Evolutionary conservation across 495 filamentous ascomycete genomes (phyloP), one percentile per base, ranked within the genome.

Genomic region (Daldinia childiae): DNA sequence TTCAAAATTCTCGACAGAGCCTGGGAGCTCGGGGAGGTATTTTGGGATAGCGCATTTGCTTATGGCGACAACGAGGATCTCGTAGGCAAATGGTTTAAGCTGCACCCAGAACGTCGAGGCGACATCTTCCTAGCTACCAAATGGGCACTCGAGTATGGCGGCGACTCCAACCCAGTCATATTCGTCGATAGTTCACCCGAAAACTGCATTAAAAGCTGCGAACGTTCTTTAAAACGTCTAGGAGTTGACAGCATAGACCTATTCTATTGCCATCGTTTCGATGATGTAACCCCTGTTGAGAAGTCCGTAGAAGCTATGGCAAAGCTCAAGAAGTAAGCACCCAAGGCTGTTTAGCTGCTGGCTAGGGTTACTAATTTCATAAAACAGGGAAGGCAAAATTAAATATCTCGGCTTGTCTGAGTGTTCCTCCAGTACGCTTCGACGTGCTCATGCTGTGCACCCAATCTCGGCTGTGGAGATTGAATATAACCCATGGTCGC

Each of bases 41-140:
- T 83, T 72, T 88, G 85, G 85, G 85, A 87, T 72, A 82, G 84
- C 0, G 77, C 82, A 17, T 78, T 82, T 60, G 65, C 76, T 36
- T 87, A 87, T 72, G 81, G 78, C 12, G 83, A 86, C 68, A 80
- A 68, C 71, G 87, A 89, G 71, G 79, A 80, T 12, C 78, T 88
- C 12, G 58, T 90, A 19, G 83, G 86, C 8, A 82, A 83, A 58
- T 90, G 86, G 86, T 86, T 88, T 75, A 68, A 75, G 34, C 66
- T 76, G 5, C 76, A 82, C 43, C 83, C 86, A 3, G 85, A 82
- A 8, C 81, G 82, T 6, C 80, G 85, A 32, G 69, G 77, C 24
- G 82, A 85, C 43, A 85, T 90, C 72, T 89, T 89, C 77, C 77
- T 89, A 0, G 86, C 87, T 36, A 85, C 86, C 9, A 88, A 89